Evolutionary conservation across 805 yeast genomes (phyloP).

Genomic region (Teunomyces atbi): DNA sequence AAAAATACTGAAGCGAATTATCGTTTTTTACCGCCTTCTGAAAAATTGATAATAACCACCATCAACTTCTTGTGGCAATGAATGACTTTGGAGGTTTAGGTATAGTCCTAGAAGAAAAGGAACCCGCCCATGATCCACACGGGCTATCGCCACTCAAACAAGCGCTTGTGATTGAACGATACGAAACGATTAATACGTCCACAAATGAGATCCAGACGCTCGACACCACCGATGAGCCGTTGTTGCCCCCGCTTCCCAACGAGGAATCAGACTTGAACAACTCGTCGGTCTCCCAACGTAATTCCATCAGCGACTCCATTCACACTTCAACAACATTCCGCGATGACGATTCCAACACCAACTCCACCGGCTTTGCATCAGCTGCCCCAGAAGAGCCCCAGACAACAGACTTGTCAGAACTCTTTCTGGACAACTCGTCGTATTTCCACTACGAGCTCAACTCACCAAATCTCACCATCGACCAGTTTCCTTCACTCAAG

Average conservation of each 20-base stretch:
- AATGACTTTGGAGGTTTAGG: conserved; percentile 27
- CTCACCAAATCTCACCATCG: conserved; percentile 21
- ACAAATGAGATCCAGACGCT: not conserved
- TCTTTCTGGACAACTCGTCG: conserved; percentile 9
- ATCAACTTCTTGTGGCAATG: conserved; percentile 6
- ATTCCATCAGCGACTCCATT: conserved; percentile 4
- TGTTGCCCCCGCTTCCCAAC: conserved; percentile 25
- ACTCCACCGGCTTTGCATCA: conserved; percentile 4
- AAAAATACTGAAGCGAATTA: too few species aligned
- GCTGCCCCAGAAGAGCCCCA: not conserved
- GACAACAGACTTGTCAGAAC: conserved; percentile 8
- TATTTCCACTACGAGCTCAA: conserved; percentile 25
- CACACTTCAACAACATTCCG: conserved; percentile 3
- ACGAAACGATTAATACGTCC: not conserved
- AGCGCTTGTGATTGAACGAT: not conserved
- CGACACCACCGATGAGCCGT: conserved; percentile 12
- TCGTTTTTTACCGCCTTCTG: not conserved
- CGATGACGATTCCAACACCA: conserved; percentile 4
- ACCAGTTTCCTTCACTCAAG: conserved; percentile 9
- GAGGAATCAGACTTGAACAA: conserved; percentile 6
- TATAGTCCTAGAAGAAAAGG: conserved; percentile 30
- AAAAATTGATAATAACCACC: conserved; percentile 5
- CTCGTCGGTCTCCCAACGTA: conserved; percentile 4
- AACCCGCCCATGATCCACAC: conserved; percentile 6
- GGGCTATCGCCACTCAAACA: conserved; percentile 3